Conservation (phyloP, 192 early-diverging fungal species). For the Backusella sp. region DNA sequence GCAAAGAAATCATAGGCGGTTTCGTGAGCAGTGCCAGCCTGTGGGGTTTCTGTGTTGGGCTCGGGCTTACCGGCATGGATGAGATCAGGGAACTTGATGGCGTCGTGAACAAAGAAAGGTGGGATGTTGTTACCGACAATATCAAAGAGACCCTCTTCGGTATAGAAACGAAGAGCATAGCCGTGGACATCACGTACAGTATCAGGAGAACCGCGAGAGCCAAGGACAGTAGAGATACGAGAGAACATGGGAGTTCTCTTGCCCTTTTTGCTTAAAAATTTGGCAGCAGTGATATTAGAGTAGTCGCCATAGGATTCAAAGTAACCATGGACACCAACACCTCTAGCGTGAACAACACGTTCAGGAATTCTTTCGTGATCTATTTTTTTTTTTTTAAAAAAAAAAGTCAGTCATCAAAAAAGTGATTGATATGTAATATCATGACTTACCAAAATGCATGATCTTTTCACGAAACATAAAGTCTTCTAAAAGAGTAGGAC, state of each 20-base stretch:
- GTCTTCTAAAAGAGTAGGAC: conserved; percentile 33
- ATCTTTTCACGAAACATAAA: conserved; percentile 27
- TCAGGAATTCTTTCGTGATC: conserved; percentile 34
- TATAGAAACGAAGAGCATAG: conserved; percentile 30
- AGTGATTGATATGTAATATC: background rate
- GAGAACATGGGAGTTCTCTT: conserved; percentile 47
- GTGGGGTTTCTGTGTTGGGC: conserved; percentile 44
- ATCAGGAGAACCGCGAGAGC: conserved; percentile 42
- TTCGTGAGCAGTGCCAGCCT: conserved; percentile 42
- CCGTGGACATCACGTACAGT: conserved; percentile 42
- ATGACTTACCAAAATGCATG: conserved; percentile 25
- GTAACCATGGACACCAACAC: conserved; percentile 45
- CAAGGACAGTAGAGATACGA: conserved; percentile 47
- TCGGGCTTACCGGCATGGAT: conserved; percentile 45
- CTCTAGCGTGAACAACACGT: conserved; percentile 43
- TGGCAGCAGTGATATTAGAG: conserved; percentile 39
- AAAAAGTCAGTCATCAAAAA: background rate
- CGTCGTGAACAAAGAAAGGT: conserved; percentile 48
- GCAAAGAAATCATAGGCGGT: conserved; percentile 45
- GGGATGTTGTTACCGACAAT: conserved; percentile 41
- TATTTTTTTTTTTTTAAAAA: background rate
- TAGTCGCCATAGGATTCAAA: conserved; percentile 41
- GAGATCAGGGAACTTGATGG: conserved; percentile 40
- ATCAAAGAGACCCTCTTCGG: conserved; percentile 35
- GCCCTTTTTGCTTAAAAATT: conserved; percentile 24